phyloP scores from a whole-genome alignment of 352 stramenopile species.

The Phytophthora agathidicida region DNA sequence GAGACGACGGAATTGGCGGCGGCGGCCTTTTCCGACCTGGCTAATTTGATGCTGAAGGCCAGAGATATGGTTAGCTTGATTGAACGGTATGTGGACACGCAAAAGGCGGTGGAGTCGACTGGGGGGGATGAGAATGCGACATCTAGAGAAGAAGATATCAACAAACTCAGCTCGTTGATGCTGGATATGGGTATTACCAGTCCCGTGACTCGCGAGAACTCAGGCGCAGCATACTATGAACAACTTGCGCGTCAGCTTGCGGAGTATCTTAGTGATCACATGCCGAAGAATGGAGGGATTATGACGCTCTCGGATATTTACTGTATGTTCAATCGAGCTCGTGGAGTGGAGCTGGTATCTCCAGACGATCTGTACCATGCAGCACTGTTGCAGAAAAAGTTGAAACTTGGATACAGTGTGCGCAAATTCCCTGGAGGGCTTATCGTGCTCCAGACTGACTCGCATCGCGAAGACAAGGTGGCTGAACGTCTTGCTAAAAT shows the following conservation, averaged over 20 bases:
- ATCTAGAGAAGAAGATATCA: slow-evolving; percentile 63
- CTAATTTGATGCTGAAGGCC: slow-evolving; percentile 91
- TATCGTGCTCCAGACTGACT: slow-evolving; percentile 92
- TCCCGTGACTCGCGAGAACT: slow-evolving; percentile 91
- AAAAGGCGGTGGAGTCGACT: slow-evolving; percentile 55
- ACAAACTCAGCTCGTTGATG: slow-evolving; percentile 86
- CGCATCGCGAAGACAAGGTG: slow-evolving; percentile 87
- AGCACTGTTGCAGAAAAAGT: slow-evolving; percentile 78
- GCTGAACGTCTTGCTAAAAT: slow-evolving; percentile 75
- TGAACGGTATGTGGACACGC: slow-evolving; percentile 89
- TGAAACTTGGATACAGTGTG: slow-evolving; percentile 92
- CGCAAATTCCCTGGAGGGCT: slow-evolving; percentile 94
- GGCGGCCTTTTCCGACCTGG: slow-evolving; percentile 90
- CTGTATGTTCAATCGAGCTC: slow-evolving; percentile 98
- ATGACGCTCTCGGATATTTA: slow-evolving; percentile 99
- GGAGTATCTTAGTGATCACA: slow-evolving; percentile 82
- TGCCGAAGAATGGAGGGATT: slow-evolving; percentile 93
- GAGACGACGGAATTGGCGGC: slow-evolving; percentile 79
- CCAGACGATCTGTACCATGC: slow-evolving; percentile 97
- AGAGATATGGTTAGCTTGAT: slow-evolving; percentile 92
- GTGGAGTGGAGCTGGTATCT: slow-evolving; percentile 97
- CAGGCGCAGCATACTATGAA: slow-evolving; percentile 89
- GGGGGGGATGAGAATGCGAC: slow-evolving; percentile 13
- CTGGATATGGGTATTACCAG: slow-evolving; percentile 94
- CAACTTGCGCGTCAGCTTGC: slow-evolving; percentile 91